Base-by-base conservation (phyloP, 768 basidiomycete genomes). In the Suillus discolor region DNA sequence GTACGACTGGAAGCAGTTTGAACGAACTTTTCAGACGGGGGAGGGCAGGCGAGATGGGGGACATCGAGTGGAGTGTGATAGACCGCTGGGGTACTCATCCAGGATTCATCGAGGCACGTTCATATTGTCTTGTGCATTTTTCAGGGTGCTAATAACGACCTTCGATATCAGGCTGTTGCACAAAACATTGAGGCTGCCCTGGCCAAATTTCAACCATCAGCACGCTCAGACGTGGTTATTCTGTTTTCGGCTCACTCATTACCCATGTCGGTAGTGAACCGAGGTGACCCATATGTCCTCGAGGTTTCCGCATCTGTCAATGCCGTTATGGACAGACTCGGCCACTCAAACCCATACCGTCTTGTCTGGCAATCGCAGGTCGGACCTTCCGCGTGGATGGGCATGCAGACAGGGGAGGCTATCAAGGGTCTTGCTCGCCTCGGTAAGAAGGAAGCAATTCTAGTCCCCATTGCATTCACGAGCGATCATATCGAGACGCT, bases 401-500 rank as follows among this genome's bases (percentile, higher is more conserved):
- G 97, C 5, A 95, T 94, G 81, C 96, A 98, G 77, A 99, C 97
- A 2, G 83, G 86, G 20, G 95, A 94, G 62, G 93, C 96, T 54
- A 80, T 99, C 74, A 94, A 97, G 82, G 93, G 92, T 20, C 83
- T 93, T 51, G 90, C 91, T 61, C 85, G 89, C 20, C 79, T 93
- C 47, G 91, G 91, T 38, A 86, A 83, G 75, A 93, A 92, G 76
- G 86, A 89, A 67, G 89, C 84, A 4, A 83, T 98, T 64, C 81
- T 99, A 45, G 88, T 99, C 8, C 97, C 97, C 0, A 96, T 99
- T 67, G 97, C 97, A 31, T 99, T 99, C 81, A 99, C 97, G 16
- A 96, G 92, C 75, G 97, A 99, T 79, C 97, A 99, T 76, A 99
- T 99, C 72, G 97, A 99, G 82, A 99, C 97, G 28, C 82, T 99